A percentile compares a stretch with the other conserved stretches of the same genome.
phyloP scores from a whole-genome alignment of 1,139 yeast genomes.

The Debaryomycetaceae sp. region DNA sequence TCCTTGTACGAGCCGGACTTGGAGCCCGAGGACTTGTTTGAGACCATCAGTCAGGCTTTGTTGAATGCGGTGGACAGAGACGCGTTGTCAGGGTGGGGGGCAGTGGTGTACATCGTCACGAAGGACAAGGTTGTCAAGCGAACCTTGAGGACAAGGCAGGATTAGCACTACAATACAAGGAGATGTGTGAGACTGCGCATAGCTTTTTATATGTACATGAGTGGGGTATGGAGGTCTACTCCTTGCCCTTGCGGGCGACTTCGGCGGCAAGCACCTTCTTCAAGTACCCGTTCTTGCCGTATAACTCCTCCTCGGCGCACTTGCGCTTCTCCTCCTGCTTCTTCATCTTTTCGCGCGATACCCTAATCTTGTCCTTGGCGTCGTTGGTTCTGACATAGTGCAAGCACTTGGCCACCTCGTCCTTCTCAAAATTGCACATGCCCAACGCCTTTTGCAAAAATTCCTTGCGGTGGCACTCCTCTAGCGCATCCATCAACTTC shows the following conservation, averaged over 20 bases:
- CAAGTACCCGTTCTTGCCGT: conserved; percentile 72
- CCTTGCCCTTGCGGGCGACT: conserved; percentile 15
- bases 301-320: conserved; percentile 67
- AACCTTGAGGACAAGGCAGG: conserved; percentile 91
- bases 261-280: conserved; percentile 55
- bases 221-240: conserved; percentile 2
- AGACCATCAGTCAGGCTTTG: conserved; percentile 90
- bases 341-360: conserved; percentile 54
- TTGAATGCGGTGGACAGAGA: conserved; percentile 96
- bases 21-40: conserved; percentile 94
- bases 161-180: conserved; percentile 26
- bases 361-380: conserved; percentile 57
- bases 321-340: conserved; percentile 53
- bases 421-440: conserved; percentile 78
- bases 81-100: conserved; percentile 98
- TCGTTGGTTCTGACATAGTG: conserved; percentile 72
- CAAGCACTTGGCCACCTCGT: conserved; percentile 72
- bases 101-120: conserved; percentile 86
- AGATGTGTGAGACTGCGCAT: neutral
- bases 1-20: conserved; percentile 90
- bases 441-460: conserved; percentile 77
- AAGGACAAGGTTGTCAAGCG: conserved; percentile 88
- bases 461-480: conserved; percentile 78
- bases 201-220: neutral
- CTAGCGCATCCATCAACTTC: conserved; percentile 80